Evolutionary conservation across 352 stramenopile species (phyloP), one percentile per base, ranked within the genome.

Genomic region (Phytopythium aichiense): DNA sequence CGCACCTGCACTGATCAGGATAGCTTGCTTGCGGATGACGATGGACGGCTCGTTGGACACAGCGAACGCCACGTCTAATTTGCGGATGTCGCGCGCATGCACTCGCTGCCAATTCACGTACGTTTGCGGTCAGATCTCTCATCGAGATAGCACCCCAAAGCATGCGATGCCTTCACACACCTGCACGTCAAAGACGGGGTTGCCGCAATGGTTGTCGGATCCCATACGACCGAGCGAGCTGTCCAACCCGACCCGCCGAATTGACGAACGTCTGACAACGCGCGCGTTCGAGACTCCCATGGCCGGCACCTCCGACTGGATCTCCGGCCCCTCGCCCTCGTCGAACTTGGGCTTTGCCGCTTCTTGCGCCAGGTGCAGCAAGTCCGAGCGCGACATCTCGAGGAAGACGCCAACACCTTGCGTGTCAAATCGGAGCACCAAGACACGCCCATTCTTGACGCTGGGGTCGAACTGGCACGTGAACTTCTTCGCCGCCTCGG

Each of bases 1-100:
- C 49, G 38, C 71, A 82, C 77, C 82, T 22, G 83, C 81, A 61
- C 87, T 92, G 55, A 92, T 77, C 23, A 92, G 74, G 58, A 92
- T 86, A 31, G 83, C 83, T 64, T 92, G 81, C 69, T 89, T 88
- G 11, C 83, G 79, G 37, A 92, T 74, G 30, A 87, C 77, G 49
- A 92, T 87, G 1, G 81, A 89, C 50, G 83, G 79, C 55, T 92
- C 81, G 43, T 89, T 88, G 3, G 75, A 87, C 23, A 89, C 79
- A 2, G 82, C 79, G 50, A 92, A 92, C 16, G 80, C 79, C 4
- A 85, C 87, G 46, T 89, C 83, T 61, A 92, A 74, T 50, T 87
- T 76, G 52, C 83, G 79, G 62, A 92, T 84, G 68, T 92, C 83
- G 40, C 83, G 83, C 7, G 81, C 82, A 62, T 92, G 83, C 20